Evolutionary conservation across 345 rosid genomes (phyloP).

Genomic region (Camelina sativa): DNA sequence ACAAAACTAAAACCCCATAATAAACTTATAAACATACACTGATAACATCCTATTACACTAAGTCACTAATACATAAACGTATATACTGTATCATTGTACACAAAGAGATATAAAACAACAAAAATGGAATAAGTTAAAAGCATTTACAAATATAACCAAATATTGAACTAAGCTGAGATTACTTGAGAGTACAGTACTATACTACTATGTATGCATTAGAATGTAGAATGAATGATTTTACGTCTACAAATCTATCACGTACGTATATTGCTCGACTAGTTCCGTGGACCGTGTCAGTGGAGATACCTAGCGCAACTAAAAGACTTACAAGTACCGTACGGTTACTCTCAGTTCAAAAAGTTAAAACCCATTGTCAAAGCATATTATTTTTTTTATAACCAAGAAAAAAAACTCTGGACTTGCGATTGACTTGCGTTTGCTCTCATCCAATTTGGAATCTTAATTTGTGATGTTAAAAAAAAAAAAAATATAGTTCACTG

Average conservation of each 20-base stretch:
- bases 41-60: background rate
- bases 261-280: background rate
- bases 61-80: background rate
- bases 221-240: background rate
- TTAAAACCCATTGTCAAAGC: background rate
- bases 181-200: background rate
- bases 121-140: background rate
- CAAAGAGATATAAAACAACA: background rate
- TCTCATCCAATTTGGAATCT: background rate
- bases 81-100: background rate
- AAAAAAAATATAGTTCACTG: background rate
- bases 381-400: background rate
- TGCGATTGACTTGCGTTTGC: background rate
- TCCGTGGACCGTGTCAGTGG: background rate
- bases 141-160: background rate
- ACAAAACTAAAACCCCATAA: no score
- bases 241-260: slow-evolving; percentile 7
- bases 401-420: background rate
- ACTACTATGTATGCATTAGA: background rate
- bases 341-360: background rate
- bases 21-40: background rate
- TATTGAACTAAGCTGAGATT: background rate
- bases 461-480: background rate
- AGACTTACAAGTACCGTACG: background rate
- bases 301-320: background rate